Evolutionary conservation across 495 filamentous ascomycete species (phyloP).

Genomic region (Penicillium nucicola): DNA sequence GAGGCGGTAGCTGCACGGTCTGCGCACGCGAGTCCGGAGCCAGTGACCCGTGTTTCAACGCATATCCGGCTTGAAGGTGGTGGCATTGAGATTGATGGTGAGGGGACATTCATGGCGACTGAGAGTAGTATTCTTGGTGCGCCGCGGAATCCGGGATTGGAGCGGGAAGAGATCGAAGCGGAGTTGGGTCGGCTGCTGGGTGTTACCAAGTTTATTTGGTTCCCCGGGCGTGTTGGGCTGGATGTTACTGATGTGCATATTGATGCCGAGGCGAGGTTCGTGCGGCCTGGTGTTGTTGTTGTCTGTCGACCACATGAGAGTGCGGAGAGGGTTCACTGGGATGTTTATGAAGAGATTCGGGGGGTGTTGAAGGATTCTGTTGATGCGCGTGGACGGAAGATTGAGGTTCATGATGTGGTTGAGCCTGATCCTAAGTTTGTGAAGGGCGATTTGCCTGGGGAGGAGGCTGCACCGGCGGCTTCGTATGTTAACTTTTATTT

Average conservation of each 20-base stretch:
- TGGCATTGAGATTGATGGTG: conserved; percentile 33
- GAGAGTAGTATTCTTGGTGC: conserved; percentile 32
- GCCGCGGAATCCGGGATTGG: conserved; percentile 26
- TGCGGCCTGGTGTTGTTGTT: conserved; percentile 32
- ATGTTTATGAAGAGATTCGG: conserved; percentile 29
- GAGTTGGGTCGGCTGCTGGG: conserved; percentile 25
- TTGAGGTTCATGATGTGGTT: conserved; percentile 27
- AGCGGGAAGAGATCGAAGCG: conserved; percentile 16
- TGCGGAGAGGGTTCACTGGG: conserved; percentile 17
- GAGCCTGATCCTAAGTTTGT: conserved; percentile 29
- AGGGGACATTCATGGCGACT: conserved; percentile 34
- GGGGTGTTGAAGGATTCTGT: conserved; percentile 15
- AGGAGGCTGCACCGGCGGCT: conserved; percentile 24
- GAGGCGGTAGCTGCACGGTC: not conserved
- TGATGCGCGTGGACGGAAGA: conserved; percentile 25
- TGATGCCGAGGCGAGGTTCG: conserved; percentile 31
- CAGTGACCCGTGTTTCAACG: conserved; percentile 18
- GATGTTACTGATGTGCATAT: conserved; percentile 37
- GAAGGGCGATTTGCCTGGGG: conserved; percentile 12
- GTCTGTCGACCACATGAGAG: conserved; percentile 21
- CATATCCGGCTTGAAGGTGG: conserved; percentile 28
- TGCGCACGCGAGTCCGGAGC: not conserved
- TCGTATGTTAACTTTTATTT: conserved; percentile 40
- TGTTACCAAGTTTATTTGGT: conserved; percentile 30
- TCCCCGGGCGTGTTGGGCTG: conserved; percentile 27